Evolutionary conservation across 148 eudicot species (phyloP), one percentile per base, ranked within the genome.

Genomic region (Vaccinium corymbosum): DNA sequence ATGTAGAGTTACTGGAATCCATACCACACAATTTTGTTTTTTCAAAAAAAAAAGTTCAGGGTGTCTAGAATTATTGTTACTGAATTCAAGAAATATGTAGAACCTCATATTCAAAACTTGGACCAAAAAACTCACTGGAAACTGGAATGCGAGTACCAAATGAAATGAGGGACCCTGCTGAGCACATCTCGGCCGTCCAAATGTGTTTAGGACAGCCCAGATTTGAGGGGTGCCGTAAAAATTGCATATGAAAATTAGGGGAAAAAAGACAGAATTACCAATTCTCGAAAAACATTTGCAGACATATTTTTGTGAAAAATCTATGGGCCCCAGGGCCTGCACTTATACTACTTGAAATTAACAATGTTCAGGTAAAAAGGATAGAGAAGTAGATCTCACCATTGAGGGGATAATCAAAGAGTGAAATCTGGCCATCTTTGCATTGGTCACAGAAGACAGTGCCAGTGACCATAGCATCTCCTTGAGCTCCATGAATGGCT

Each of bases 381-480:
- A 57, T 7, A 79, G n/a, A 59, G 46, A 13, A 17, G 22, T 2
- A 49, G 80, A 32, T 38, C 27, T 75, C 87, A 97, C 99, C 98
- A 59, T 80, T 22, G 15, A 97, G 89, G 38, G 99, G 98, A 82
- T 92, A 97, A 92, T 97, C 99, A 32, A 92, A 95, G 19, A 94
- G 83, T 9, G 97, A 91, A 11, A 97, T 73, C 20, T 86, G 90
- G 83, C 99, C 99, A 90, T 97, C 99, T 89, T 90, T 94, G 89
- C 99, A 97, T 80, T 94, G 97, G 86, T 97, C 99, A 90, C 99
- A 97, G 84, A 97, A 94, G 57, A 94, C 99, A 51, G 91, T 84
- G 32, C 99, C 98, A 70, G 86, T 84, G 56, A 97, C 94, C 89
- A 89, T 88, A 7, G 96, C 85, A 81, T 84, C 86, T 20, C 95